These are phyloP conservation scores for Kluyveromyces starmeri DNA, from an alignment of 805 yeast species.

Conservation along the genomic window DNA sequence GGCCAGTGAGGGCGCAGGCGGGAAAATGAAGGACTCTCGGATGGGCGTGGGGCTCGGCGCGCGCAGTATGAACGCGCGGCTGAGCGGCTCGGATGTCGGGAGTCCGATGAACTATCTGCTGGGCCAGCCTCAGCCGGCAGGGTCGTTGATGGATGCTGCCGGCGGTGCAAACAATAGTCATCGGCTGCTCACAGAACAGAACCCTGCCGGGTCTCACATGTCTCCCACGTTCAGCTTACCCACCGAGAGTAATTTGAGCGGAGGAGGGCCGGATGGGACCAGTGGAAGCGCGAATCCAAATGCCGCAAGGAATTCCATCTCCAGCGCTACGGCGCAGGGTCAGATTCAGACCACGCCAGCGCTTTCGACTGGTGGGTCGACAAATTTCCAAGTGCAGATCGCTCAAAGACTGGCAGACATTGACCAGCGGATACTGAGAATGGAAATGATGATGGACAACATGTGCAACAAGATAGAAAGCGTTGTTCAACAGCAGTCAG, in stretches of 20 bases:
- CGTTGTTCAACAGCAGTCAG: constrained; percentile 2
- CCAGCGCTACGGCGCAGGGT: background rate
- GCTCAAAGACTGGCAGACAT: constrained; percentile 5
- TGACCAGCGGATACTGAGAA: constrained; percentile 12
- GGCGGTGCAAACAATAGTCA: background rate
- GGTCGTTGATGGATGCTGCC: background rate
- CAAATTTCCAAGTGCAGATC: constrained; percentile 4
- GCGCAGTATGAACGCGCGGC: background rate
- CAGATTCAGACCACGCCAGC: constrained; percentile 3
- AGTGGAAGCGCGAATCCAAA: background rate
- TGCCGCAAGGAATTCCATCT: background rate
- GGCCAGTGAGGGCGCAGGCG: background rate
- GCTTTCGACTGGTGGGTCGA: constrained; percentile 4
- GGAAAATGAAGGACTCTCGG: background rate
- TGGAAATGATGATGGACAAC: constrained; percentile 26
- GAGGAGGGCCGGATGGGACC: background rate
- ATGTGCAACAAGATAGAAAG: constrained; percentile 16
- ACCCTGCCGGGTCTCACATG: background rate
- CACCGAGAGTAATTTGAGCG: background rate
- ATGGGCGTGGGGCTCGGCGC: background rate
- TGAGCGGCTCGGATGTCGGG: background rate
- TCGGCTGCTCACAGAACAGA: background rate
- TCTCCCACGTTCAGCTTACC: constrained; percentile 1
- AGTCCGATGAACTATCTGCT: constrained; percentile 2
- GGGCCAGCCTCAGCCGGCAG: constrained; percentile 1